These are phyloP conservation scores for Rhododendron griersonianum DNA, from an alignment of 148 eudicot genomes.

Conservation along the genomic window DNA sequence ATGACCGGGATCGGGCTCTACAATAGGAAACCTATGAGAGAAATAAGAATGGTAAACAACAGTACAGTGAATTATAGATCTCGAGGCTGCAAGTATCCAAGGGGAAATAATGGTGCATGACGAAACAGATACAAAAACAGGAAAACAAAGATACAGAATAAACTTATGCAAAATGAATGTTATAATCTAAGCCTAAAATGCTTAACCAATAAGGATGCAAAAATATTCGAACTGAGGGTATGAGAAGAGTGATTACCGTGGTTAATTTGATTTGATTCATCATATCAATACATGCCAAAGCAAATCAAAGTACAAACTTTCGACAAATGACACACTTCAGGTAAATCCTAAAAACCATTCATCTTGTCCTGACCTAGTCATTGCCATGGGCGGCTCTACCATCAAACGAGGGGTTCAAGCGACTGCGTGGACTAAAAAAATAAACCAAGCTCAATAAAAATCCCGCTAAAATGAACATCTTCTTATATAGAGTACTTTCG, in stretches of 20 bases:
- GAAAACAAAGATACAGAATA: not conserved
- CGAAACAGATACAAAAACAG: not conserved
- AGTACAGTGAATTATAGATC: not conserved
- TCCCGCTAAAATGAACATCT: not conserved
- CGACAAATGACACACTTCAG: not conserved
- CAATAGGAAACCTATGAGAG: slow-evolving; percentile 72
- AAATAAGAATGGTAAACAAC: slow-evolving; percentile 3
- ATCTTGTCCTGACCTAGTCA: not conserved
- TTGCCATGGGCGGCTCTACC: not conserved
- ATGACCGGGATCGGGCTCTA: slow-evolving; percentile 95
- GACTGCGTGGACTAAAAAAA: not conserved
- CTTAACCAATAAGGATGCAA: not conserved
- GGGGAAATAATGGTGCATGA: not conserved
- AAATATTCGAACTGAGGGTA: not conserved
- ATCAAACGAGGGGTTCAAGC: not conserved
- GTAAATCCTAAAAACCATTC: not conserved
- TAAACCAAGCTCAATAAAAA: not conserved
- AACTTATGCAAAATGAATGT: not conserved
- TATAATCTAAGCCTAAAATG: not conserved
- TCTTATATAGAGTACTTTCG: not conserved
- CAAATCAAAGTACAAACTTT: too few species aligned
- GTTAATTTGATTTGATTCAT: not conserved
- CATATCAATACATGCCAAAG: not conserved
- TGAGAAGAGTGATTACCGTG: not conserved
- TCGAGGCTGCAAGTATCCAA: not conserved